Conservation (phyloP, 1,284 basidiomycete species). For the Sporisorium scitamineum region DNA sequence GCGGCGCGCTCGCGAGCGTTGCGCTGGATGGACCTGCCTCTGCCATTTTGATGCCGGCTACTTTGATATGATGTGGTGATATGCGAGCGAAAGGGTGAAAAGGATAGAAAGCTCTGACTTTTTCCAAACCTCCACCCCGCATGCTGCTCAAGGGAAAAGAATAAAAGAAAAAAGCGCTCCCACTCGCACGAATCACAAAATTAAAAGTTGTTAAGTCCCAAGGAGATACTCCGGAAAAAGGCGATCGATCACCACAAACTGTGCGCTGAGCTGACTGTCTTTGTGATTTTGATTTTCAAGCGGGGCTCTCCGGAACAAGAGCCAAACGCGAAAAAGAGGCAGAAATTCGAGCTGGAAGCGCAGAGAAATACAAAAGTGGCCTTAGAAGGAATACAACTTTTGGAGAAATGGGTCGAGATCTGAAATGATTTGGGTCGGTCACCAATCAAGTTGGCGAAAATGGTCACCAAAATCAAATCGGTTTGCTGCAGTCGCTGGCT, state of each 20-base stretch:
- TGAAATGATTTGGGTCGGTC: slow-evolving; percentile 8
- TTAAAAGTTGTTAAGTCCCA: background rate
- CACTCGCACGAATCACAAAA: slow-evolving; percentile 32
- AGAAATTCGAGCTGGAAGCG: slow-evolving; percentile 1
- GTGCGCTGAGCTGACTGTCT: slow-evolving; percentile 7
- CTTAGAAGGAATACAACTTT: slow-evolving; percentile 3
- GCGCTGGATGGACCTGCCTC: slow-evolving; percentile 39
- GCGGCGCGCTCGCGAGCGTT: slow-evolving; percentile 33
- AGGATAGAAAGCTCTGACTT: slow-evolving; percentile 10
- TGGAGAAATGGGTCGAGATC: background rate
- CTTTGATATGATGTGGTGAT: background rate
- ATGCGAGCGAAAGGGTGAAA: background rate
- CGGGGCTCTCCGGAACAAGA: slow-evolving; percentile 39
- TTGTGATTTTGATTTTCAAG: background rate
- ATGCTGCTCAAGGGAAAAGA: background rate
- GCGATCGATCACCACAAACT: slow-evolving; percentile 47
- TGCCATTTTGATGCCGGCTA: slow-evolving; percentile 23
- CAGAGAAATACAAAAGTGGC: background rate
- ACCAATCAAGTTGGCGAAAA: slow-evolving; percentile 37
- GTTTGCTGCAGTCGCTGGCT: background rate
- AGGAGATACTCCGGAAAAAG: slow-evolving; percentile 11
- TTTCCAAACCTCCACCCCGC: slow-evolving; percentile 39
- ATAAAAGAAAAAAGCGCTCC: background rate
- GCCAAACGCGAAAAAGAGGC: background rate
- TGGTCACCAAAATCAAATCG: slow-evolving; percentile 16